Conservation (phyloP, 192 early-diverging fungal genomes). For the Paraglomus occultum region DNA sequence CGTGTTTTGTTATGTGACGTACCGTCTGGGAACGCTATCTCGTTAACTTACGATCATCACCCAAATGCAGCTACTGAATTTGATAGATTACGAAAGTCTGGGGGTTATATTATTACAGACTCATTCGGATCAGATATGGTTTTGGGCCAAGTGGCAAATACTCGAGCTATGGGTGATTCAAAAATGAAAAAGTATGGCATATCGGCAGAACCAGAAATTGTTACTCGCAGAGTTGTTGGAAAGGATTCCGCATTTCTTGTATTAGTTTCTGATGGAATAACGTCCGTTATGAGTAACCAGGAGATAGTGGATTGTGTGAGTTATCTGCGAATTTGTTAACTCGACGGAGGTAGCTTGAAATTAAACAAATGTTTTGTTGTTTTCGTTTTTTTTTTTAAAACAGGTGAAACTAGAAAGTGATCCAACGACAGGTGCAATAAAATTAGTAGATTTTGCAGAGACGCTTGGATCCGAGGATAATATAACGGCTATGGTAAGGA, state of each 20-base stretch:
- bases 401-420: slow-evolving; percentile 56
- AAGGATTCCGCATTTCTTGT: slow-evolving; percentile 68
- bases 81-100: slow-evolving; percentile 66
- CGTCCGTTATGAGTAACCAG: slow-evolving; percentile 69
- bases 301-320: slow-evolving; percentile 68
- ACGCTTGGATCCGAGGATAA: slow-evolving; percentile 71
- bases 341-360: slow-evolving; percentile 3
- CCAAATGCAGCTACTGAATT: slow-evolving; percentile 56
- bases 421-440: slow-evolving; percentile 54
- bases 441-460: slow-evolving; percentile 61
- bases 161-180: slow-evolving; percentile 69
- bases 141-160: slow-evolving; percentile 63
- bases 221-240: slow-evolving; percentile 49
- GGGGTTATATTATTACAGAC: slow-evolving; percentile 70
- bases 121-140: slow-evolving; percentile 74
- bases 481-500: slow-evolving; percentile 56
- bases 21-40: slow-evolving; percentile 51
- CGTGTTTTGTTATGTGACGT: slow-evolving; percentile 58
- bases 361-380: neutral
- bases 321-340: neutral
- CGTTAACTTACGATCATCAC: slow-evolving; percentile 67
- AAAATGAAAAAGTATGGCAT: slow-evolving; percentile 70
- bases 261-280: slow-evolving; percentile 68
- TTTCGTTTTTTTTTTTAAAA: neutral
- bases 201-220: slow-evolving; percentile 67